Evolutionary conservation across 2,329 filamentous ascomycete species (phyloP), one percentile per base, ranked within the genome.

Genomic region (Colletotrichum lini): DNA sequence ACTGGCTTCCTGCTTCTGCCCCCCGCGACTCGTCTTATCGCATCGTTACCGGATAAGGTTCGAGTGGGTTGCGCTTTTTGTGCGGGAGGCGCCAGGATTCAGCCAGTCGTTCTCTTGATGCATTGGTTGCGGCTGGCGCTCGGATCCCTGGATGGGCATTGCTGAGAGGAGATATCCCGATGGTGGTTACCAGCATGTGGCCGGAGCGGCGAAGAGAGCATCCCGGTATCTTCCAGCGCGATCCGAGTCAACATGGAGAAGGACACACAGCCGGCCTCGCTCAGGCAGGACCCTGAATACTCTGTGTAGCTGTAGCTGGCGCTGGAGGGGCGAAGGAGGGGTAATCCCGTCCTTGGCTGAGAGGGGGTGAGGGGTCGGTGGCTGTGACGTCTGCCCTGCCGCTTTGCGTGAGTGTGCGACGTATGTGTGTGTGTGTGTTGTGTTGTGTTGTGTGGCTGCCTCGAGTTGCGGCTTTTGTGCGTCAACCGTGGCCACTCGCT

Each of bases 381-480:
- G 65, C 68, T 63, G 65, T 71, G 65, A 71, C 68, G 65, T 71
- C 65, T 60, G 59, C 38, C 53, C 15, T 47, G 56, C 40, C 44
- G n/a, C n/a, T 52, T 10, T 50, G 65, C 26, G 4, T 26, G 26
- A 26, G 26, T 26, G 26, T 26, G 26, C 26, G 26, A 26, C 26
- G 26, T 26, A 26, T 26, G 26, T 26, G 3, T 26, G 26, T 26
- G 26, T 26, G 26, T 26, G 23, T 26, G 23, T 26, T 26, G 23
- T 23, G n/a, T n/a, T n/a, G n/a, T 26, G 23, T 26, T 47, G 26
- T 42, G 58, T 71, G 44, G 68, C 68, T 67, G 64, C 52, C 59
- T 63, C 58, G 61, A 42, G 21, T 71, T 71, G 68, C 65, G 68
- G 52, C 44, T 54, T 71, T 71, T 71, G 58, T 68, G 68, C 68